Percentiles rank a stretch among this genome's conserved stretches.
phyloP scores from a whole-genome alignment of 78 protist species.

The Dictyostelium discoideum region DNA sequence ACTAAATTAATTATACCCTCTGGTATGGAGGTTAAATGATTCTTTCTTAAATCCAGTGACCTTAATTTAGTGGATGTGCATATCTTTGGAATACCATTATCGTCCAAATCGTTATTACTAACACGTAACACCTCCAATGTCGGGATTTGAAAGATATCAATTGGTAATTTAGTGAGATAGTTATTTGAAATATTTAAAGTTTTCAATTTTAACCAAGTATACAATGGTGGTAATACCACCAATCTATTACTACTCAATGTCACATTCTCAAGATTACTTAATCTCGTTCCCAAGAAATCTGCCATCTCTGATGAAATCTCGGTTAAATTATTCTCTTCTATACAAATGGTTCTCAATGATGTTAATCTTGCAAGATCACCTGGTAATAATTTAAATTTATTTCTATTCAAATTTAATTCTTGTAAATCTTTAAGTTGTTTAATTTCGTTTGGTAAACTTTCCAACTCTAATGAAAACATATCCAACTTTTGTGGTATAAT shows the following conservation, averaged over 20 bases:
- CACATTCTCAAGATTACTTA: constrained; percentile 40
- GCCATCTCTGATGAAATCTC: constrained; percentile 52
- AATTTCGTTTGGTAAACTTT: constrained; percentile 63
- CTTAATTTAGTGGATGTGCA: background rate
- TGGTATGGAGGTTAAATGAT: constrained; percentile 4
- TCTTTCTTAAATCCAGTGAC: constrained; percentile 41
- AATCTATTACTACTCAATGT: constrained; percentile 44
- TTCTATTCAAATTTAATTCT: constrained; percentile 52
- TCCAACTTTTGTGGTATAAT: constrained; percentile 31
- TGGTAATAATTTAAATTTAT: constrained; percentile 47
- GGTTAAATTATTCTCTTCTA: constrained; percentile 60
- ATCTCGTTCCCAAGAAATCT: constrained; percentile 37
- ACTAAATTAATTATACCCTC: constrained; percentile 48
- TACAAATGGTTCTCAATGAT: constrained; percentile 17
- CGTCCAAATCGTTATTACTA: constrained; percentile 49
- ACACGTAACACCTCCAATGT: constrained; percentile 56
- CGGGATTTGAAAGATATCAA: constrained; percentile 59
- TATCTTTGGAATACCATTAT: constrained; percentile 44
- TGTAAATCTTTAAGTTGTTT: constrained; percentile 56
- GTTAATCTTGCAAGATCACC: constrained; percentile 72
- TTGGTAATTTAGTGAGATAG: constrained; percentile 28
- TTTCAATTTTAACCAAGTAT: constrained; percentile 48
- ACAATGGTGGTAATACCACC: constrained; percentile 26
- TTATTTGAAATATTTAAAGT: constrained; percentile 72
- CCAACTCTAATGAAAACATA: constrained; percentile 34